Evolutionary conservation across 2,329 filamentous ascomycete genomes (phyloP).

Genomic region (Rhynchosporium secalis): DNA sequence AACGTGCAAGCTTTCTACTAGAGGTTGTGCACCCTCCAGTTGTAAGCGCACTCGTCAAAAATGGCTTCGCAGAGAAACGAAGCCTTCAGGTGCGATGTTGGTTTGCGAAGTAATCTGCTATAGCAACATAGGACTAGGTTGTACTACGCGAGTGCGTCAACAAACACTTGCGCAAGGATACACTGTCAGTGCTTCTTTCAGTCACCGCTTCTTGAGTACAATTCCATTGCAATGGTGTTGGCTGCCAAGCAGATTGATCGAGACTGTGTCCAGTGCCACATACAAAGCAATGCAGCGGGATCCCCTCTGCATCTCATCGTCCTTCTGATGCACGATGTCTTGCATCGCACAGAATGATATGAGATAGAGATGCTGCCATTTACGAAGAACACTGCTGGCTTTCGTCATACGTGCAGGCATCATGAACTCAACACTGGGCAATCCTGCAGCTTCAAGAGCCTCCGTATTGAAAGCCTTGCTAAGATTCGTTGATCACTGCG

Average conservation of each 20-base stretch:
- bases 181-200: background rate
- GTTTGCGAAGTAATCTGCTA: background rate
- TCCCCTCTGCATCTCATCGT: slow-evolving; percentile 1
- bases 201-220: background rate
- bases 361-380: background rate
- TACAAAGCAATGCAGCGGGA: background rate
- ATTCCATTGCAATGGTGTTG: background rate
- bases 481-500: background rate
- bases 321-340: background rate
- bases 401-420: slow-evolving; percentile 8
- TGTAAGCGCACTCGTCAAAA: slow-evolving; percentile 3
- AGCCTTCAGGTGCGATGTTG: background rate
- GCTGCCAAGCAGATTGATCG: background rate
- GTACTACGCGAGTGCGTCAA: background rate
- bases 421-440: slow-evolving; percentile 4
- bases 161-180: background rate
- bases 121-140: background rate
- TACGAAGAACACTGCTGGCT: slow-evolving; percentile 6
- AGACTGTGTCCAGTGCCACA: background rate
- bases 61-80: background rate
- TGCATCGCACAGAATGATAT: background rate
- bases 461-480: background rate
- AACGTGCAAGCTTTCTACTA: background rate
- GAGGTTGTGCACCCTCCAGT: background rate
- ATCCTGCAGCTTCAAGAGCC: background rate